phyloP scores from a whole-genome alignment of 345 rosid genomes.

The Raphanus raphanistrum region DNA sequence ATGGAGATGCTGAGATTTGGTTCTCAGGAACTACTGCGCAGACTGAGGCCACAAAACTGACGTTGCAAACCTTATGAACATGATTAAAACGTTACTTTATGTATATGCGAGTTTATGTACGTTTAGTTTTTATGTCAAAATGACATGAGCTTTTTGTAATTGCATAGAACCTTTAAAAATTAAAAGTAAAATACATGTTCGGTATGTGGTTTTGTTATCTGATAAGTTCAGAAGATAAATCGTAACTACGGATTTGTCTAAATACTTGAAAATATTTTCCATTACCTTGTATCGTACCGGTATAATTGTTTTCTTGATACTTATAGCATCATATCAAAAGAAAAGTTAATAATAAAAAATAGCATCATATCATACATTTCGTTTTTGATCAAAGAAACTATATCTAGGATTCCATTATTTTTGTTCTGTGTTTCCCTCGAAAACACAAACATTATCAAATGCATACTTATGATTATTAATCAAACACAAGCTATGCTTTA shows the following conservation, averaged over 20 bases:
- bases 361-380: background rate
- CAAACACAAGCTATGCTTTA: background rate
- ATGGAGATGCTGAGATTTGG: slow-evolving; percentile 52
- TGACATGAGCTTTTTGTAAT: slow-evolving; percentile 16
- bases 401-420: no score
- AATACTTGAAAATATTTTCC: background rate
- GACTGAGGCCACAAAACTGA: slow-evolving; percentile 32
- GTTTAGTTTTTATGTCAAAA: slow-evolving; percentile 6
- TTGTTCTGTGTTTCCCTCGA: background rate
- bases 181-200: background rate
- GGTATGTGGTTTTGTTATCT: background rate
- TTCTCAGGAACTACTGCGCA: slow-evolving; percentile 21
- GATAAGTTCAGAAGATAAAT: no score
- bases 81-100: slow-evolving; percentile 19
- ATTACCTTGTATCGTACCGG: background rate
- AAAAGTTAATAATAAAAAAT: no score
- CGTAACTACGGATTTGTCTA: background rate
- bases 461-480: background rate
- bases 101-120: slow-evolving; percentile 23
- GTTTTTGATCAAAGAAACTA: background rate
- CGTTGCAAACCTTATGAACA: slow-evolving; percentile 15
- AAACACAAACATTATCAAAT: background rate
- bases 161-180: background rate
- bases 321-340: background rate
- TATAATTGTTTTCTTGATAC: background rate